These are phyloP conservation scores for Verticillium nubilum DNA, from an alignment of 2,329 filamentous ascomycete genomes.

Conservation along the genomic window DNA sequence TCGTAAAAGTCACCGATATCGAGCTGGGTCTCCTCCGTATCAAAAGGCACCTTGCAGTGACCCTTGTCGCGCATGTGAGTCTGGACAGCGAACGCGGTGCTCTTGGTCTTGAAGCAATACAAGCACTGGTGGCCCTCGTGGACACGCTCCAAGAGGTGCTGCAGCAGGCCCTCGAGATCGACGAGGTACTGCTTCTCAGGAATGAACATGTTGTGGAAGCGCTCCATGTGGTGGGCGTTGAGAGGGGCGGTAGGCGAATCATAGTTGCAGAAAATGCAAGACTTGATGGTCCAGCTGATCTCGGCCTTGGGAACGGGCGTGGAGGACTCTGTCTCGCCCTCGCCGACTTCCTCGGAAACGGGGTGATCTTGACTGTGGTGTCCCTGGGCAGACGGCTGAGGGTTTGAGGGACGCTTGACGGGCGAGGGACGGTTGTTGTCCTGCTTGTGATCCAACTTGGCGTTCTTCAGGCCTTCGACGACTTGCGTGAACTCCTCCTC, in stretches of 20 bases:
- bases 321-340: slow-evolving; percentile 37
- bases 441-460: slow-evolving; percentile 54
- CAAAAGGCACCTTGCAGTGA: slow-evolving; percentile 95
- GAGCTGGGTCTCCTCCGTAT: slow-evolving; percentile 81
- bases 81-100: slow-evolving; percentile 73
- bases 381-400: slow-evolving; percentile 33
- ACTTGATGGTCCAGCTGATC: slow-evolving; percentile 37
- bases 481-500: slow-evolving; percentile 75
- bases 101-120: slow-evolving; percentile 78
- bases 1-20: slow-evolving; percentile 97
- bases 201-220: slow-evolving; percentile 91
- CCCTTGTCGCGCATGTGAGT: slow-evolving; percentile 97
- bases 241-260: slow-evolving; percentile 69
- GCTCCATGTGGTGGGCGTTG: slow-evolving; percentile 85
- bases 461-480: slow-evolving; percentile 69
- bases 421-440: slow-evolving; percentile 37
- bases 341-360: slow-evolving; percentile 25
- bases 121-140: slow-evolving; percentile 78
- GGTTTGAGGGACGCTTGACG: slow-evolving; percentile 49
- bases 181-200: slow-evolving; percentile 82
- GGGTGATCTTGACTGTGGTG: slow-evolving; percentile 42
- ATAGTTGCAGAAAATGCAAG: slow-evolving; percentile 90
- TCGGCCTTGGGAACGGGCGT: slow-evolving; percentile 28
- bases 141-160: slow-evolving; percentile 74
- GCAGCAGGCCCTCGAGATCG: slow-evolving; percentile 75